Conservation (phyloP, 225 moss, liverwort and hornwort genomes). For the Anthoceros angustus region DNA sequence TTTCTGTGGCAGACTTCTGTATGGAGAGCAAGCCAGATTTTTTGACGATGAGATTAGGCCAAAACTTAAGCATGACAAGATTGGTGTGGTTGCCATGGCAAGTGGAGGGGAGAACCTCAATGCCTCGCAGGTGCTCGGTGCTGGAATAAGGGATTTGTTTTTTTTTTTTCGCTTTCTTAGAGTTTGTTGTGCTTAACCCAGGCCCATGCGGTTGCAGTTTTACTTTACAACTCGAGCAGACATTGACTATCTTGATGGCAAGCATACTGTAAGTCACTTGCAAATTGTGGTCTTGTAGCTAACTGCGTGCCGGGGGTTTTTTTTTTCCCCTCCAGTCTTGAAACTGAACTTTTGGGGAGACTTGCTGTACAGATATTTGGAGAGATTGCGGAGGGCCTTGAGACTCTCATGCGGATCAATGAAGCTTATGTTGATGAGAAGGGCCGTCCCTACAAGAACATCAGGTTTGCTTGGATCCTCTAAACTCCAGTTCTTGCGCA, state of each 20-base stretch:
- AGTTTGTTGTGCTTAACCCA: no score
- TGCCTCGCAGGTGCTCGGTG: constrained; percentile 59
- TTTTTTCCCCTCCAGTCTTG: neutral
- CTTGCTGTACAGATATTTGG: constrained; percentile 44
- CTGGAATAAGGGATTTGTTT: neutral
- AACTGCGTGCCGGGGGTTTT: neutral
- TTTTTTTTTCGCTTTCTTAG: neutral
- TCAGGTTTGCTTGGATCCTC: constrained; percentile 33
- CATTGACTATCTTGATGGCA: constrained; percentile 82
- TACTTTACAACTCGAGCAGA: constrained; percentile 75
- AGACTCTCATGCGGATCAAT: constrained; percentile 60
- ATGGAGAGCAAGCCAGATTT: constrained; percentile 85
- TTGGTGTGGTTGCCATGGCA: constrained; percentile 94
- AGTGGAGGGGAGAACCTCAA: constrained; percentile 85
- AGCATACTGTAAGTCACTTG: constrained; percentile 51
- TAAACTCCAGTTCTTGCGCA: neutral
- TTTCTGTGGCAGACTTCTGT: constrained; percentile 42
- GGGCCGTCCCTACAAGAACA: constrained; percentile 71
- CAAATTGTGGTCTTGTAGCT: neutral
- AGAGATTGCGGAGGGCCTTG: constrained; percentile 82
- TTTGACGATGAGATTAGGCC: constrained; percentile 85
- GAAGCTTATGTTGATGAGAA: constrained; percentile 78
- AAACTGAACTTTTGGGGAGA: neutral
- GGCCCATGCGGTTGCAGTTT: constrained; percentile 34
- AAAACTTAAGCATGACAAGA: constrained; percentile 69